Base-by-base conservation (phyloP, 75 land plant genomes). In the Chamaecyparis obtusa region DNA sequence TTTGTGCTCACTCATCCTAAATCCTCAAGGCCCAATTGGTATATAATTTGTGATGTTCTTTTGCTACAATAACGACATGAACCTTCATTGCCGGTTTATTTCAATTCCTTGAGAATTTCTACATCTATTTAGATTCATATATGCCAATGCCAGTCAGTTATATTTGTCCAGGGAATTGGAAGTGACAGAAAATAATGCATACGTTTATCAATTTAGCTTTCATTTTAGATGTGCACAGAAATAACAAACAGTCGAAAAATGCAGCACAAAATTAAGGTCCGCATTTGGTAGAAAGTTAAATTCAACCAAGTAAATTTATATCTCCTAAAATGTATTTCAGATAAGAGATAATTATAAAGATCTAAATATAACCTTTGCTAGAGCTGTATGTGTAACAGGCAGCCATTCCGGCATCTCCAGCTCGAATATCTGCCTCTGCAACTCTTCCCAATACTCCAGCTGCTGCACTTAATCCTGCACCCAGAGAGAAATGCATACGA, bases 321-420 rank as follows among this genome's bases (percentile, higher is more conserved):
- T n/a, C n/a, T 21, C 39, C 44, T 24, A 37, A 78, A 78, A 39
- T 78, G 81, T 39, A 24, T 78, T 37, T 9, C 24, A 78, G 81
- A 78, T 36, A 56, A 37, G 6, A 19, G 39, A 32, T 78, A 24
- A 55, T 60, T 21, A 33, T 5, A 27, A 33, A 84, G 24, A 4
- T 41, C 19, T n/a, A 39, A 89, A 33, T 78, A 39, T 8, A 41
- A 95, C 97, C 97, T 94, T 95, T 94, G 94, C 97, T 96, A 55
- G 92, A 93, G 75, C 97, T 96, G 87, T 96, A 96, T n/a, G 97
- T 95, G 80, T 95, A 96, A 81, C 97, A 96, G 87, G 94, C 91
- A 89, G 93, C 95, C 55, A 94, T 89, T 39, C 97, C 97, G 57
- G 87, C 88, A 57, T 92, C 93, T 60, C 97, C 97, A 86, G 95